These are phyloP conservation scores for Nepenthes alata DNA, from an alignment of 179 eudicot genomes.

Conservation along the genomic window DNA sequence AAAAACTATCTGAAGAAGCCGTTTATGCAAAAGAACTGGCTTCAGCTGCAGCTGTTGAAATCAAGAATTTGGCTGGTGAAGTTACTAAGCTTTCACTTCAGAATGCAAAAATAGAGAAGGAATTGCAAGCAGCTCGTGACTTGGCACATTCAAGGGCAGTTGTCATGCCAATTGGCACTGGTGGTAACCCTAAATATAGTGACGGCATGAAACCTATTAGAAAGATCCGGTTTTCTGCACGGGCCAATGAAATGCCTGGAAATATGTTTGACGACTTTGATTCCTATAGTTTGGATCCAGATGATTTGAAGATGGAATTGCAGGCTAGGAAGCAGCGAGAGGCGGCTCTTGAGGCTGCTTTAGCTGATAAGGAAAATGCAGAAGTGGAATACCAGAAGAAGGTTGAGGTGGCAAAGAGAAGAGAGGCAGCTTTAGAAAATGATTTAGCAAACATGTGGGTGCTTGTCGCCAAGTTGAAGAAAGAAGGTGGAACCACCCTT, in stretches of 20 bases:
- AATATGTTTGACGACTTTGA: slow-evolving; percentile 50
- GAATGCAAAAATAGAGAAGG: slow-evolving; percentile 78
- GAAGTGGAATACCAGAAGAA: slow-evolving; percentile 74
- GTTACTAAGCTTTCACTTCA: slow-evolving; percentile 76
- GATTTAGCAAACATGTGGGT: slow-evolving; percentile 99
- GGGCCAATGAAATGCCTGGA: slow-evolving; percentile 45
- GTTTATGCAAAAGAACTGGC: slow-evolving; percentile 96
- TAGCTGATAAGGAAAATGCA: slow-evolving; percentile 68
- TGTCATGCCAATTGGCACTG: slow-evolving; percentile 23
- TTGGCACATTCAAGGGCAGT: slow-evolving; percentile 32
- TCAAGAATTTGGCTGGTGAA: slow-evolving; percentile 90
- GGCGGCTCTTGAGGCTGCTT: slow-evolving; percentile 73
- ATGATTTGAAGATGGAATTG: slow-evolving; percentile 76
- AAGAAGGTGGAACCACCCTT: slow-evolving; percentile 35
- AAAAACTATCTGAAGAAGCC: slow-evolving; percentile 89
- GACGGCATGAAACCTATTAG: slow-evolving; percentile 47
- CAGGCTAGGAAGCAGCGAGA: slow-evolving; percentile 81
- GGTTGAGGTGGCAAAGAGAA: slow-evolving; percentile 73
- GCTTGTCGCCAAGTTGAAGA: slow-evolving; percentile 94
- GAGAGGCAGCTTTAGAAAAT: slow-evolving; percentile 78
- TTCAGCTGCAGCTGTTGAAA: slow-evolving; percentile 95
- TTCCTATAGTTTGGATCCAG: slow-evolving; percentile 53
- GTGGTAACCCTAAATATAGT: slow-evolving; percentile 38
- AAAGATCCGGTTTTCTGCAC: slow-evolving; percentile 42
- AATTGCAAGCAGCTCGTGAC: slow-evolving; percentile 61